Conservation (phyloP, 495 filamentous ascomycete species). For the Sordaria brevicollis region DNA sequence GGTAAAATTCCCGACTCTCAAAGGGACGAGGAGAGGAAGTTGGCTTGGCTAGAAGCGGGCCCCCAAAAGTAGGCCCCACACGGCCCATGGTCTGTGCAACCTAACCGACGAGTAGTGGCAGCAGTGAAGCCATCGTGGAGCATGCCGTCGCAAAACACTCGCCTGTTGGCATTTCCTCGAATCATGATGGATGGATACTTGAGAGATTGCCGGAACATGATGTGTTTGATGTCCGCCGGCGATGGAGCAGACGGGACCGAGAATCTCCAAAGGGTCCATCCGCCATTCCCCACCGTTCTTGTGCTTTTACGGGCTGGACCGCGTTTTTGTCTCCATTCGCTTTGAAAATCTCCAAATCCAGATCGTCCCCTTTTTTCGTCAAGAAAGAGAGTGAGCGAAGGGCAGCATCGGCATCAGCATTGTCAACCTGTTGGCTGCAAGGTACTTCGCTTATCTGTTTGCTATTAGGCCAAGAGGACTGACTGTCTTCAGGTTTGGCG, state of each 20-base stretch:
- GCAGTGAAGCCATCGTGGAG: background rate
- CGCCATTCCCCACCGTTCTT: background rate
- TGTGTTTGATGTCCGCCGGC: too few relatives aligned
- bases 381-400: too few relatives aligned
- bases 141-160: background rate
- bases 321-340: background rate
- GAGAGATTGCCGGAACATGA: background rate
- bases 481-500: too few relatives aligned
- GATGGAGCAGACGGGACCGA: too few relatives aligned
- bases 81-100: too few relatives aligned
- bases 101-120: too few relatives aligned
- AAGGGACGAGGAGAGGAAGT: too few relatives aligned
- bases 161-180: background rate
- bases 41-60: too few relatives aligned
- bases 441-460: background rate
- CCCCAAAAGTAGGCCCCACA: too few relatives aligned
- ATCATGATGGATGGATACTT: background rate
- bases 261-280: background rate
- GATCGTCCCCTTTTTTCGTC: background rate
- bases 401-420: too few relatives aligned
- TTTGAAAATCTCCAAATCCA: background rate
- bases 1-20: too few relatives aligned
- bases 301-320: background rate
- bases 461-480: too few relatives aligned
- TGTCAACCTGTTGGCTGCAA: background rate